Conservation (phyloP, 495 filamentous ascomycete species). For the Penicillium dipodomyicola region DNA sequence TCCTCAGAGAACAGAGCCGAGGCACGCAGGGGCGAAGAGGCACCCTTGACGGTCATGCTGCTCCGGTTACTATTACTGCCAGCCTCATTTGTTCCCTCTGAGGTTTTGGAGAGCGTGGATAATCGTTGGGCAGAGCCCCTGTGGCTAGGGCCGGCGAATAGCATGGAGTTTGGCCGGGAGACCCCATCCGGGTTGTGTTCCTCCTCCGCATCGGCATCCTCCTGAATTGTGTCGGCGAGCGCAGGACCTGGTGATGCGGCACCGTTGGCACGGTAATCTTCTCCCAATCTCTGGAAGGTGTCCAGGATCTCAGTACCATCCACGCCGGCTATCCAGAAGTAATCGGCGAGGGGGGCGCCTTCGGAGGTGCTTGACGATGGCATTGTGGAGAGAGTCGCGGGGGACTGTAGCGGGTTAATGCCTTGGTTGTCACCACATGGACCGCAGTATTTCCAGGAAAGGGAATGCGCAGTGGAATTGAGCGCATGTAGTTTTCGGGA, state of each 20-base stretch:
- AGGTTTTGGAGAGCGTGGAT: slow-evolving; percentile 64
- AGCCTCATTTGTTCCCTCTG: slow-evolving; percentile 55
- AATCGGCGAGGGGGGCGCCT: slow-evolving; percentile 87
- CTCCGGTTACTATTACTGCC: slow-evolving; percentile 91
- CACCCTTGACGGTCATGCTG: slow-evolving; percentile 75
- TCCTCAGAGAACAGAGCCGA: slow-evolving; percentile 50
- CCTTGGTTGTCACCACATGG: slow-evolving; percentile 37
- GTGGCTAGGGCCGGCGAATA: slow-evolving; percentile 44
- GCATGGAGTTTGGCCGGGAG: slow-evolving; percentile 54
- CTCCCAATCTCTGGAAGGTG: slow-evolving; percentile 46
- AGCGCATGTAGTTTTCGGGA: slow-evolving; percentile 1
- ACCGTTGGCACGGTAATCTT: slow-evolving; percentile 50
- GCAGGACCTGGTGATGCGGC: slow-evolving; percentile 49
- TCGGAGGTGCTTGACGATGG: slow-evolving; percentile 29
- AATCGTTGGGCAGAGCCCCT: slow-evolving; percentile 65
- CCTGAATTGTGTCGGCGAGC: slow-evolving; percentile 76
- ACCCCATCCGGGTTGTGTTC: slow-evolving; percentile 39
- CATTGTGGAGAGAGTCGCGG: slow-evolving; percentile 25
- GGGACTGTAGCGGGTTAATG: slow-evolving; percentile 6
- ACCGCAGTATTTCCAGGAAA: slow-evolving; percentile 12
- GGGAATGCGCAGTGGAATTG: slow-evolving; percentile 1
- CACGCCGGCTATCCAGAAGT: slow-evolving; percentile 97
- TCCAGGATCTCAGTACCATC: slow-evolving; percentile 61
- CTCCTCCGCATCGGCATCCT: slow-evolving; percentile 67
- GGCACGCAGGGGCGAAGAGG: slow-evolving; percentile 40